Base-by-base conservation (phyloP, 306 rosid species). In the Cicer judaicum region DNA sequence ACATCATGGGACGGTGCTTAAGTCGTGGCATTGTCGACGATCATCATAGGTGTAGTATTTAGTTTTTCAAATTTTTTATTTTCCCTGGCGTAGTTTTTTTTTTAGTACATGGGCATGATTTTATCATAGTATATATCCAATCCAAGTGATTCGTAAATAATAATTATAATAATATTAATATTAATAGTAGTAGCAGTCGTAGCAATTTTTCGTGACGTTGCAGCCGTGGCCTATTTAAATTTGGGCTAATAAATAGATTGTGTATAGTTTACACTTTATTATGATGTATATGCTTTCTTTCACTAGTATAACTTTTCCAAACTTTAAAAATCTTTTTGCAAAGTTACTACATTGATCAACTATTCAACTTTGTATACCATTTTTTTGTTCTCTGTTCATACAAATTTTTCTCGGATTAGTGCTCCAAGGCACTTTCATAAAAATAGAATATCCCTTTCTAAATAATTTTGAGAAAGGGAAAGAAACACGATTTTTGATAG, bases 1-100 rank as follows among this genome's bases (percentile, higher is more conserved):
- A 69, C 73, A 36, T 53, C 64, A 29, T 52, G 70, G 60, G 80
- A 70, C 78, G 78, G 77, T 69, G 80, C 77, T 4, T 15, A 62
- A 80, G 52, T 66, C 11, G 5, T 53, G 77, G 56, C 48, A 68
- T 18, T 81, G 78, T 75, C 77, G 34, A 68, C 18, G 53, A 61
- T 74, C 34, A 7, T 12, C 16, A 9, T 13, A 64, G 3, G 34
- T 24, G 21, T 41, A 38, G 0, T 38, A 16, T 72, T 9, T 0
- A 8, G 59, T 16, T 49, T 54, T 63, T 44, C 38, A n/a, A 63
- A 4, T 50, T 15, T 2, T 12, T 63, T 15, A 5, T 12, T 63
- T 29, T 36, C 39, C n/a, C 5, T 36, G 7, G 0, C 21, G 21
- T 19, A 19, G 1, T 13, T 24, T 73, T 11, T 70, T 10, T 36